These are phyloP conservation scores for Annulohypoxylon stygium DNA, from an alignment of 495 filamentous ascomycete species.

Conservation along the genomic window DNA sequence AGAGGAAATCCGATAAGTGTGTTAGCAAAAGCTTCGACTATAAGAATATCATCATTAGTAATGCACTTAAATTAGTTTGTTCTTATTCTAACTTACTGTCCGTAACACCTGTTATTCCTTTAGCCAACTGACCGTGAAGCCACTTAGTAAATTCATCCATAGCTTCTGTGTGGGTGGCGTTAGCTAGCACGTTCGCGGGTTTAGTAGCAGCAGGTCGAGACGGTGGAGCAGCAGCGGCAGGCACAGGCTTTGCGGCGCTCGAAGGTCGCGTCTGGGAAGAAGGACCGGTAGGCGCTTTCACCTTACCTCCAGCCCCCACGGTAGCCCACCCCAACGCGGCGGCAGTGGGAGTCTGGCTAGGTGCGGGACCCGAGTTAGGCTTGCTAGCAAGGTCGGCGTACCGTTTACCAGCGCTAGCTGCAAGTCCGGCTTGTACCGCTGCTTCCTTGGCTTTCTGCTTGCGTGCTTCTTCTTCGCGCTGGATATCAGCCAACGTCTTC, in stretches of 20 bases:
- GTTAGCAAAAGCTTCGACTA: slow-evolving; percentile 85
- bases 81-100: slow-evolving; percentile 59
- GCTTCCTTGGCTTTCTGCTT: slow-evolving; percentile 79
- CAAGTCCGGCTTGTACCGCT: slow-evolving; percentile 61
- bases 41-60: slow-evolving; percentile 49
- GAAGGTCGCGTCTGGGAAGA: slow-evolving; percentile 68
- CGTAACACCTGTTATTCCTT: slow-evolving; percentile 60
- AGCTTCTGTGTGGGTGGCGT: slow-evolving; percentile 65
- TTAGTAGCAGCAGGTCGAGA: slow-evolving; percentile 34
- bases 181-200: slow-evolving; percentile 60
- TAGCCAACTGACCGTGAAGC: slow-evolving; percentile 78
- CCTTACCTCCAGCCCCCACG: slow-evolving; percentile 93
- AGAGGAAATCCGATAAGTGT: slow-evolving; percentile 79
- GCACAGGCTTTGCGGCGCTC: slow-evolving; percentile 60
- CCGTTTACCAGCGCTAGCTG: slow-evolving; percentile 78
- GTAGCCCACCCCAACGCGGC: slow-evolving; percentile 83
- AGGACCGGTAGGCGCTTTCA: slow-evolving; percentile 77
- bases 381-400: slow-evolving; percentile 97
- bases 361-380: slow-evolving; percentile 45
- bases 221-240: slow-evolving; percentile 30
- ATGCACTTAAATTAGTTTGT: slow-evolving; percentile 70
- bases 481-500: slow-evolving; percentile 96
- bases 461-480: slow-evolving; percentile 93
- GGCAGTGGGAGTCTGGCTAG: slow-evolving; percentile 40
- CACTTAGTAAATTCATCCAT: slow-evolving; percentile 94